Evolutionary conservation across 169 alveolate species (phyloP), one percentile per base, ranked within the genome.

Genomic region (Cryptosporidium meleagridis): DNA sequence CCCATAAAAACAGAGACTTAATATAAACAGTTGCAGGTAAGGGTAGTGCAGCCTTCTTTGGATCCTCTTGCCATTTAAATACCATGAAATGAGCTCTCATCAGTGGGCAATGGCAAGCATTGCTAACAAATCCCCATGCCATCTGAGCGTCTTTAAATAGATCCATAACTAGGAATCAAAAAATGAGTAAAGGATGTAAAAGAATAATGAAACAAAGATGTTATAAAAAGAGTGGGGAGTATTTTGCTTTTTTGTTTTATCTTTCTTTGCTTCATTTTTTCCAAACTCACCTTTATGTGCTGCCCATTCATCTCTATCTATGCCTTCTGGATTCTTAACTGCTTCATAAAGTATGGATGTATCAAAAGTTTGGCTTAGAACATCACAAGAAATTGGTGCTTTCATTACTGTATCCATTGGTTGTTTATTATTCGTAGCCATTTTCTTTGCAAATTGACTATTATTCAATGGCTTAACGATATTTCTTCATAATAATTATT

Each of bases 61-160:
- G 89, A 44, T 80, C 75, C 18, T 80, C 89, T 80, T 80, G 89
- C 89, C 89, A 80, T n/a, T 80, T 80, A 41, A 80, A 80, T 3
- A 80, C 89, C 89, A 80, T 80, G 51, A 80, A 80, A 80, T 80
- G 89, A 62, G 89, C 89, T 51, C 89, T 80, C 89, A 80, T 80
- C 14, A 80, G 68, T 18, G 89, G 89, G 35, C 89, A 80, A 29
- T 80, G 89, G 65, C 89, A 80, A 16, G 45, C 73, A 44, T 39
- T 80, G 69, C 75, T 58, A 21, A 80, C 89, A 80, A 80, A 80
- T 26, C 89, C 89, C 89, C 89, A 80, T n/a, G 89, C 89, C 73
- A 80, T 65, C 14, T 80, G 89, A 18, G 89, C 89, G 26, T 80
- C 89, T 48, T 65, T 80, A 29, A 80, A 80, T 51, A 80, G 62